phyloP scores from a whole-genome alignment of 768 basidiomycete genomes.

The Hypsizygus marmoreus region DNA sequence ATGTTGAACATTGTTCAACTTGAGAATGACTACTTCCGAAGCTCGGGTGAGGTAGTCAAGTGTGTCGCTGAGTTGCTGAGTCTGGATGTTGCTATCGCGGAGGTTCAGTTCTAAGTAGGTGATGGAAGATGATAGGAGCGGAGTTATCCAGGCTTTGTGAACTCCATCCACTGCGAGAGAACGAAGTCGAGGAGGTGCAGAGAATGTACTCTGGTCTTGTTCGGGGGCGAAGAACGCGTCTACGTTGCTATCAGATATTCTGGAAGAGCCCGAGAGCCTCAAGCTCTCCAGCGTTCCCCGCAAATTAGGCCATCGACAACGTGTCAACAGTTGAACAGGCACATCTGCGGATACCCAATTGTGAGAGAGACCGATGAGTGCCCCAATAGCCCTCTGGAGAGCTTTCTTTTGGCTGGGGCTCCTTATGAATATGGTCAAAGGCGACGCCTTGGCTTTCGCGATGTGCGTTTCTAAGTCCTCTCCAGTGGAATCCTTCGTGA shows the following conservation, averaged over 20 bases:
- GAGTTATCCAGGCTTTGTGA: slow-evolving; percentile 17
- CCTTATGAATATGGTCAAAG: slow-evolving; percentile 24
- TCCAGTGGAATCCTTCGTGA: slow-evolving; percentile 11
- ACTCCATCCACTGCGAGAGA: slow-evolving; percentile 19
- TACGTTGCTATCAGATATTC: not conserved
- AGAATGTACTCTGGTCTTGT: not conserved
- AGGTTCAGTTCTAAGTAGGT: slow-evolving; percentile 18
- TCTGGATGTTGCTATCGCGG: not conserved
- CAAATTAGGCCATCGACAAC: slow-evolving; percentile 21
- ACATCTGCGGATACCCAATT: slow-evolving; percentile 32
- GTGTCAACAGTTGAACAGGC: slow-evolving; percentile 18
- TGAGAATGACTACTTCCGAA: slow-evolving; percentile 20
- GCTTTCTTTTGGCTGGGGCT: not conserved
- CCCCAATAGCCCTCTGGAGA: not conserved
- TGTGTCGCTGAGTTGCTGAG: slow-evolving; percentile 5
- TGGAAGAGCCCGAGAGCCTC: slow-evolving; percentile 8
- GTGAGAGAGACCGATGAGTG: slow-evolving; percentile 19
- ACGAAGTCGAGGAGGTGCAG: slow-evolving; percentile 17
- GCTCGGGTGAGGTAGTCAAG: slow-evolving; percentile 14
- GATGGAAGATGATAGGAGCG: slow-evolving; percentile 29
- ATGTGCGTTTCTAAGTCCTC: slow-evolving; percentile 21
- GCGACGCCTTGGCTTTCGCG: slow-evolving; percentile 28
- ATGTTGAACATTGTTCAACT: slow-evolving; percentile 16
- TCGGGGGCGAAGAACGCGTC: slow-evolving; percentile 16
- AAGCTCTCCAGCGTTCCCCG: slow-evolving; percentile 20